Percentiles rank a stretch among this genome's conserved stretches.
These are phyloP conservation scores for Barnettozyma wickerhamii DNA, from an alignment of 805 yeast genomes.

Conservation along the genomic window DNA sequence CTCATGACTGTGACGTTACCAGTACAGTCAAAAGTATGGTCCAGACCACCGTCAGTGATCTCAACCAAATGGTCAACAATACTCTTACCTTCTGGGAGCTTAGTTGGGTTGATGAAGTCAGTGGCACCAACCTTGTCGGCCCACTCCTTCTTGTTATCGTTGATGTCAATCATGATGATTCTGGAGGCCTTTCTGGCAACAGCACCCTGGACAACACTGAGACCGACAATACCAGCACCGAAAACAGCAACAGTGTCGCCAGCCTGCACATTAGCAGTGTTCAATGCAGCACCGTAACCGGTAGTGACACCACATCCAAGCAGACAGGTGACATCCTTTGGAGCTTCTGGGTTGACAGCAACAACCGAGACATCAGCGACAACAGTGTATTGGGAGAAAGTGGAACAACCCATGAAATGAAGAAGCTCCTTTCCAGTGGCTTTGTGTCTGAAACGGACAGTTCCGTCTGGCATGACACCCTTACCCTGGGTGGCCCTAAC, in stretches of 20 bases:
- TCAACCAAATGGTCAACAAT: slow-evolving; percentile 80
- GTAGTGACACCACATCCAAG: slow-evolving; percentile 99
- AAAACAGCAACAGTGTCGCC: slow-evolving; percentile 96
- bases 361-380: slow-evolving; percentile 97
- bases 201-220: slow-evolving; percentile 96
- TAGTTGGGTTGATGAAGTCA: slow-evolving; percentile 83
- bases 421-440: slow-evolving; percentile 73
- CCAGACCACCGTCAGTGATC: slow-evolving; percentile 96
- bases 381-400: slow-evolving; percentile 95
- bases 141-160: slow-evolving; percentile 81
- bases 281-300: slow-evolving; percentile 96
- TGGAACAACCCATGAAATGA: slow-evolving; percentile 98
- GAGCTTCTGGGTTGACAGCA: slow-evolving; percentile 81
- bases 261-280: slow-evolving; percentile 83
- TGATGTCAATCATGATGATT: slow-evolving; percentile 84
- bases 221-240: slow-evolving; percentile 98
- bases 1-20: slow-evolving; percentile 97
- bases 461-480: slow-evolving; percentile 99
- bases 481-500: slow-evolving; percentile 97
- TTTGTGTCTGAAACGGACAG: slow-evolving; percentile 75
- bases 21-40: slow-evolving; percentile 95
- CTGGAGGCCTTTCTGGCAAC: slow-evolving; percentile 72
- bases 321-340: slow-evolving; percentile 81
- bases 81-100: slow-evolving; percentile 67
- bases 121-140: slow-evolving; percentile 91